These are phyloP conservation scores for Hyaloscypha hepaticicola DNA, from an alignment of 495 filamentous ascomycete species.

Conservation along the genomic window DNA sequence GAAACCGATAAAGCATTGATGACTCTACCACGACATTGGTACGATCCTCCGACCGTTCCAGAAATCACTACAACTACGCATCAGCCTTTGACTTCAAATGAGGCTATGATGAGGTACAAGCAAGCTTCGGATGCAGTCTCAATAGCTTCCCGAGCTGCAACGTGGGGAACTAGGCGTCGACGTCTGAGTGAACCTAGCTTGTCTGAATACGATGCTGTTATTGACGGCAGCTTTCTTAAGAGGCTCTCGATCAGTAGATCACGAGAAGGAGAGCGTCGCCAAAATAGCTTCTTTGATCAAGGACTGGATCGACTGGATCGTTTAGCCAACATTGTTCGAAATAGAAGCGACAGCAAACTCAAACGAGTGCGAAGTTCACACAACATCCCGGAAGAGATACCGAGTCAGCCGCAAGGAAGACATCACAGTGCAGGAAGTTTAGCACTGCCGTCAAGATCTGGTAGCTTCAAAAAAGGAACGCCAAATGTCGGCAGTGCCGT, in stretches of 20 bases:
- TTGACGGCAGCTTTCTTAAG: constrained; percentile 59
- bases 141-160: constrained; percentile 63
- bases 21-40: constrained; percentile 46
- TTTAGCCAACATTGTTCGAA: constrained; percentile 55
- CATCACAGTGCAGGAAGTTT: constrained; percentile 52
- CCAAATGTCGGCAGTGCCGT: constrained; percentile 66
- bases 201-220: constrained; percentile 58
- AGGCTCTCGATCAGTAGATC: constrained; percentile 55
- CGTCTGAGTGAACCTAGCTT: constrained; percentile 57
- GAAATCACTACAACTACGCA: constrained; percentile 36
- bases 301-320: constrained; percentile 34
- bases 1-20: constrained; percentile 45
- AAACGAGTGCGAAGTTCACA: constrained; percentile 42
- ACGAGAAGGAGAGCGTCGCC: constrained; percentile 35
- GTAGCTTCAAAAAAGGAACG: constrained; percentile 58
- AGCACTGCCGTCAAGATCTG: constrained; percentile 51
- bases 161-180: constrained; percentile 68
- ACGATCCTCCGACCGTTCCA: constrained; percentile 43
- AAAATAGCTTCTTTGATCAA: constrained; percentile 43
- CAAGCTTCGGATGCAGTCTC: constrained; percentile 50
- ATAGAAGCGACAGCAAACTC: constrained; percentile 47
- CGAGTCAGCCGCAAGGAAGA: constrained; percentile 31
- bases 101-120: constrained; percentile 50
- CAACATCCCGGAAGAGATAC: constrained; percentile 34
- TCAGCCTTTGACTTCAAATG: constrained; percentile 49